These are phyloP conservation scores for Hansenula anomala DNA, from an alignment of 1,139 yeast species.

Conservation along the genomic window DNA sequence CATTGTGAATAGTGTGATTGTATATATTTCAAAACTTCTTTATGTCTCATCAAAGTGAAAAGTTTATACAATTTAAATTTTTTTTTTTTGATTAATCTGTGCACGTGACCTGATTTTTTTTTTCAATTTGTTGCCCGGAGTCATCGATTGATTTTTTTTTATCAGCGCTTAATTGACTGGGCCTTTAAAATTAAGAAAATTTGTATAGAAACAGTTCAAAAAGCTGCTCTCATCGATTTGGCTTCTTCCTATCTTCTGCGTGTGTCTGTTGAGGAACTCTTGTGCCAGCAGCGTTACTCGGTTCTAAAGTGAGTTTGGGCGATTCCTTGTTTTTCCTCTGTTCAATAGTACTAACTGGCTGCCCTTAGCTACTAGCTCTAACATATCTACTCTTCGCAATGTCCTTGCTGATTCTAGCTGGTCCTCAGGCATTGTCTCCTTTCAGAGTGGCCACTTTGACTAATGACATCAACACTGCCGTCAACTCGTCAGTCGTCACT, in stretches of 20 bases:
- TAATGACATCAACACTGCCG: conserved; percentile 66
- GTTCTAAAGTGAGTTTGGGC: no score
- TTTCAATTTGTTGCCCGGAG: background rate
- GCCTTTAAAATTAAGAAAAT: background rate
- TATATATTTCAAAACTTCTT: no score
- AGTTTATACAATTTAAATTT: background rate
- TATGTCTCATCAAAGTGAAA: no score
- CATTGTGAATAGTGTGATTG: conserved; percentile 27
- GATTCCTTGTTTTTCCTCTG: no score
- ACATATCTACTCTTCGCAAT: no score
- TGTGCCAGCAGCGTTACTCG: no score
- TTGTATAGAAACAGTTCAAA: no score
- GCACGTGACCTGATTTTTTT: background rate
- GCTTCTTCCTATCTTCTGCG: no score
- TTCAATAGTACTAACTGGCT: no score
- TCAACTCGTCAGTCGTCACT: conserved; percentile 57
- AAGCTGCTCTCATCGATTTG: no score
- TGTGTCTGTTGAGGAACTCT: no score
- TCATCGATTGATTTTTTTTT: background rate
- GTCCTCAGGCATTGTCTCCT: conserved; percentile 85
- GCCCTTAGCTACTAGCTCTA: no score
- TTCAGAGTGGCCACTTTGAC: conserved; percentile 76
- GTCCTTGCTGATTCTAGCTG: conserved; percentile 66
- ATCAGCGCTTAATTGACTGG: background rate
- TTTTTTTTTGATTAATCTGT: background rate